Percentiles rank a stretch among this genome's conserved stretches.
Conservation (phyloP, 73 alveolate genomes). For the Durusdinium trenchii region DNA sequence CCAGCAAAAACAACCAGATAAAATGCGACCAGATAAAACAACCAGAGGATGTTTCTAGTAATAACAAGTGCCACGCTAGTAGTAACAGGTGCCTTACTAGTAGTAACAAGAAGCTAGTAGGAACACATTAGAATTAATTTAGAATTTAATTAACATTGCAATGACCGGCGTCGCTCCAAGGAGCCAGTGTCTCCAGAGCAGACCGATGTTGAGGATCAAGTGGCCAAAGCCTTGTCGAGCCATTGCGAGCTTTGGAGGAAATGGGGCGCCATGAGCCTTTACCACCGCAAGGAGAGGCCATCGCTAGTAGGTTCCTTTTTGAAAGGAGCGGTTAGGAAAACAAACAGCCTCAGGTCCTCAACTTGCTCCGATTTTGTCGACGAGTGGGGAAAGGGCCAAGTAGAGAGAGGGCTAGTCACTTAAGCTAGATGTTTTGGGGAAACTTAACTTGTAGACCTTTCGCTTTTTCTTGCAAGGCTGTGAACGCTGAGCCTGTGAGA, state of each 20-base stretch:
- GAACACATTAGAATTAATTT: background rate
- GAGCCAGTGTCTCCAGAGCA: slow-evolving; percentile 88
- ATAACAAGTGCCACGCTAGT: too few species aligned
- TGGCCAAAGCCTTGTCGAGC: background rate
- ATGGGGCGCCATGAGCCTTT: slow-evolving; percentile 94
- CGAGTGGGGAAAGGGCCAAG: too few species aligned
- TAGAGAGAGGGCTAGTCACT: too few species aligned
- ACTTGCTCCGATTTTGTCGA: too few species aligned
- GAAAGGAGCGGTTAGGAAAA: too few species aligned
- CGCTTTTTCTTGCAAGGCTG: background rate
- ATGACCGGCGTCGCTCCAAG: background rate
- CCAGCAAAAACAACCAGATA: background rate
- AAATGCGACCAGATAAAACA: background rate
- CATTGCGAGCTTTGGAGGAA: slow-evolving; percentile 56
- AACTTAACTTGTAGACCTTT: background rate
- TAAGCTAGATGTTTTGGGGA: too few species aligned
- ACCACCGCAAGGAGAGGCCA: slow-evolving; percentile 81
- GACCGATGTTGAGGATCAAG: slow-evolving; percentile 82
- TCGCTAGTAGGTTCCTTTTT: too few species aligned
- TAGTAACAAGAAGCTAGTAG: too few species aligned
- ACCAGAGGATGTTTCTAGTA: background rate
- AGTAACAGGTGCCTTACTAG: too few species aligned
- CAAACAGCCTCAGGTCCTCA: too few species aligned
- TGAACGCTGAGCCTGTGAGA: background rate
- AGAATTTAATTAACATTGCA: too few species aligned